Evolutionary conservation across 2,329 filamentous ascomycete genomes (phyloP).

Genomic region (Alternaria postmessia): DNA sequence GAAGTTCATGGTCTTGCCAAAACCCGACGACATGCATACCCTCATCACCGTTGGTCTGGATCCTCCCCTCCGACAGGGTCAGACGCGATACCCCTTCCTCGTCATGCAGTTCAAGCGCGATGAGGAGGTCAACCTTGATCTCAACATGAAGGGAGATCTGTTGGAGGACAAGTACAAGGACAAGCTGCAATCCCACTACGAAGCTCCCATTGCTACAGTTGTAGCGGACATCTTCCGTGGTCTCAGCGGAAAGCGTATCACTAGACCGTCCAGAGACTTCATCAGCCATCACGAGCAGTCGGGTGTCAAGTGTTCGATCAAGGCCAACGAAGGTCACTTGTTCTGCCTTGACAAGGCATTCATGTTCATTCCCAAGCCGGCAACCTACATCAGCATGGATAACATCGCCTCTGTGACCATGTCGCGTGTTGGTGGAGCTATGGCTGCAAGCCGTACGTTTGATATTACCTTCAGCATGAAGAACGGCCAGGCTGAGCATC

Average conservation of each 20-base stretch:
- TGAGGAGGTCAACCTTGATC: slow-evolving; percentile 93
- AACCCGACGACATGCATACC: slow-evolving; percentile 96
- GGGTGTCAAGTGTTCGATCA: slow-evolving; percentile 99
- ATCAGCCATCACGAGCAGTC: slow-evolving; percentile 90
- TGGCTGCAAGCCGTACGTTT: slow-evolving; percentile 93
- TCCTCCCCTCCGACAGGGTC: slow-evolving; percentile 92
- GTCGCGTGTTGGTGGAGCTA: slow-evolving; percentile 91
- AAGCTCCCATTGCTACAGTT: slow-evolving; percentile 86
- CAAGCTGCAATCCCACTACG: slow-evolving; percentile 87
- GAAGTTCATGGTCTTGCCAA: slow-evolving; percentile 98
- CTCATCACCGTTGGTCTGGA: slow-evolving; percentile 95
- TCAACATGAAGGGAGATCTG: slow-evolving; percentile 93
- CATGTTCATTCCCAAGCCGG: slow-evolving; percentile 98
- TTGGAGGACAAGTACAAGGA: slow-evolving; percentile 87
- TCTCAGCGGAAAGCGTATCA: slow-evolving; percentile 92
- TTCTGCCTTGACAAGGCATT: slow-evolving; percentile 98
- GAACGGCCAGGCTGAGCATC: slow-evolving; percentile 82
- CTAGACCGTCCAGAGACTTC: slow-evolving; percentile 93
- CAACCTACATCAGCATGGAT: slow-evolving; percentile 96
- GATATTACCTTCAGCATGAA: slow-evolving; percentile 96
- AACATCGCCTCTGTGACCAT: slow-evolving; percentile 92
- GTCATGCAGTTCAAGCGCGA: slow-evolving; percentile 99
- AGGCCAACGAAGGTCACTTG: slow-evolving; percentile 95
- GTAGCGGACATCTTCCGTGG: slow-evolving; percentile 96
- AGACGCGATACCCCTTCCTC: slow-evolving; percentile 96